Base-by-base conservation (phyloP, 306 rosid species). In the Corylus americana region DNA sequence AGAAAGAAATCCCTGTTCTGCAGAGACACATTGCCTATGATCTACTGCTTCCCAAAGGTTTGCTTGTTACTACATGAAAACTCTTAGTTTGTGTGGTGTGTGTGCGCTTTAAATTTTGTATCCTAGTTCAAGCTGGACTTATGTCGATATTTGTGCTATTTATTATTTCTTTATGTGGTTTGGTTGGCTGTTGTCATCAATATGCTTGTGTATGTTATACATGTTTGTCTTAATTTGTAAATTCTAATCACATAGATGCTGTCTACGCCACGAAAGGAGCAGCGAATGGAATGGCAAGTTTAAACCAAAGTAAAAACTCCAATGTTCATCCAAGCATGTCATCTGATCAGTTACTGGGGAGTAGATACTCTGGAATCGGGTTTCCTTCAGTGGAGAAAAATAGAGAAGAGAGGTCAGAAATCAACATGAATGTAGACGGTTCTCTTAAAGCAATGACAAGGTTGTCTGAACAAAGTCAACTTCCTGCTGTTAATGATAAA, bases 21-120 rank as follows among this genome's bases (percentile, higher is more conserved):
- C 82, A 73, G 78, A 88, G 88, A 78, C 97, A 94, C 81, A 78
- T 86, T 78, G 97, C 97, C n/a, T 64, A 35, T 77, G 97, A 94
- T 86, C 81, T 87, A 55, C 86, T 94, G 84, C 80, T 76, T 58
- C 95, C 97, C 8, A 91, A 92, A 92, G 98, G 97, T 94, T 83
- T 82, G 77, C 50, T 55, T 70, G 14, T 70, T 79, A 63, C 67
- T 69, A 76, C 83, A 47, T 78, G 11, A 42, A 29, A 42, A 22
- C 53, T 62, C 75, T 44, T 67, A 68, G 70, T 82, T 77, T 73
- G 67, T 82, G 64, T 54, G 11, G 53, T 49, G 53, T 49, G 53
- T 9, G 76, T 67, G 55, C 69, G 75, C 20, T 63, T 78, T 25
- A 7, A 27, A 2, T 49, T 55, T 66, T 73, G 14, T 71, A n/a